These are phyloP conservation scores for Hanseniaspora lachancei DNA, from an alignment of 805 yeast species.

Conservation along the genomic window DNA sequence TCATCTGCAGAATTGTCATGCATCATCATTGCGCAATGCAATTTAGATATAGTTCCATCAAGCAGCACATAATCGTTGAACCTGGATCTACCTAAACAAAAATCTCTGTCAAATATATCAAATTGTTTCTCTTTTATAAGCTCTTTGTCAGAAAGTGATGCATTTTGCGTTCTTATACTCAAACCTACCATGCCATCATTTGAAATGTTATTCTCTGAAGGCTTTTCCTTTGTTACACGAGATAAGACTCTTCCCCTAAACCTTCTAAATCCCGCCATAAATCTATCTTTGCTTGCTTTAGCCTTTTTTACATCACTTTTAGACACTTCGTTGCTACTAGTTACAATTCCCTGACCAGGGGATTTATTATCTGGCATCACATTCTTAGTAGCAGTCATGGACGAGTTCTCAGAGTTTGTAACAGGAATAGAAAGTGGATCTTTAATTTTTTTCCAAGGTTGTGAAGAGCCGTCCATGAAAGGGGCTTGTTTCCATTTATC, in stretches of 20 bases:
- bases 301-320: not conserved
- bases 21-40: slow-evolving; percentile 52
- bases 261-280: not conserved
- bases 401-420: not conserved
- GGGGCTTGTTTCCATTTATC: slow-evolving; percentile 8
- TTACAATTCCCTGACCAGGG: not conserved
- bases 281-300: not conserved
- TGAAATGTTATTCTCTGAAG: no score
- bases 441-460: slow-evolving; percentile 3
- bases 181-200: not conserved
- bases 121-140: not conserved
- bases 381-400: not conserved
- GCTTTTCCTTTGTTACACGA: no score
- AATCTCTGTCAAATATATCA: slow-evolving; percentile 17
- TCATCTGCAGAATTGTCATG: slow-evolving; percentile 34
- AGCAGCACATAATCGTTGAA: slow-evolving; percentile 47
- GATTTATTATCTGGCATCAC: not conserved
- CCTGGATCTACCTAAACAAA: slow-evolving; percentile 60
- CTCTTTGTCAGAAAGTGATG: not conserved
- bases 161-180: not conserved
- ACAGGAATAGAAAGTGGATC: not conserved
- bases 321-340: not conserved
- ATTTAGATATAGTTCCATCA: slow-evolving; percentile 70
- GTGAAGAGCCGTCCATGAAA: slow-evolving; percentile 10
- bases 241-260: not conserved